Base-by-base conservation (phyloP, 129 eudicot genomes). In the Helichrysum umbraculigerum region DNA sequence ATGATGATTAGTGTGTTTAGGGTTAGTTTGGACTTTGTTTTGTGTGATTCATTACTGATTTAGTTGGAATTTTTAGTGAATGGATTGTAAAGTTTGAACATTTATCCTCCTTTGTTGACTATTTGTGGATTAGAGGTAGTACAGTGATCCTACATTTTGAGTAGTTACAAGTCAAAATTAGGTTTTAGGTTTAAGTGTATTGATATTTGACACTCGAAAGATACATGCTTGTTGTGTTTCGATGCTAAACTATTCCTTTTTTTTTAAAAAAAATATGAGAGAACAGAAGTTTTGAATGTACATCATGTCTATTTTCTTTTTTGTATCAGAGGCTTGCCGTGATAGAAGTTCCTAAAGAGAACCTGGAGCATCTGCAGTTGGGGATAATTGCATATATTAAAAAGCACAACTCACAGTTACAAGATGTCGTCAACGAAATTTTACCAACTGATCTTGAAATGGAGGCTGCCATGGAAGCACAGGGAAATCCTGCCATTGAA, bases 381-480 rank as follows among this genome's bases (percentile, higher is more conserved):
- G 96, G 96, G 56, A 61, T 95, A 75, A 81, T 95, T 22, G 61
- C 82, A 63, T 85, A 76, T 82, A 82, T 76, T 11, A 91, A 82
- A 85, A 72, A 78, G 54, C 78, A 89, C 81, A 82, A 79, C 63
- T 57, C 29, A 15, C 78, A 7, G 6, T 59, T 87, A 50, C 73
- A 78, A 47, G 91, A 86, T 32, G 60, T 95, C 30, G 86, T 91
- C 29, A 74, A 82, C 50, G 87, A 93, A 51, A 83, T 95, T 42
- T 76, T 95, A 72, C 96, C 94, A 57, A 73, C 84, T 30, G 94
- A 95, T 75, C 81, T 60, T 37, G 99, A 95, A 75, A 52, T 76
- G 66, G 88, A 79, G 71, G 79, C 81, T 19, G 76, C 78, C 56
- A 56, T 71, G 37, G 91, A 88, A 62, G 79, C 63, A 14, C 79